Base-by-base conservation (phyloP, 805 yeast species). In the Blastobotrys robertii region DNA sequence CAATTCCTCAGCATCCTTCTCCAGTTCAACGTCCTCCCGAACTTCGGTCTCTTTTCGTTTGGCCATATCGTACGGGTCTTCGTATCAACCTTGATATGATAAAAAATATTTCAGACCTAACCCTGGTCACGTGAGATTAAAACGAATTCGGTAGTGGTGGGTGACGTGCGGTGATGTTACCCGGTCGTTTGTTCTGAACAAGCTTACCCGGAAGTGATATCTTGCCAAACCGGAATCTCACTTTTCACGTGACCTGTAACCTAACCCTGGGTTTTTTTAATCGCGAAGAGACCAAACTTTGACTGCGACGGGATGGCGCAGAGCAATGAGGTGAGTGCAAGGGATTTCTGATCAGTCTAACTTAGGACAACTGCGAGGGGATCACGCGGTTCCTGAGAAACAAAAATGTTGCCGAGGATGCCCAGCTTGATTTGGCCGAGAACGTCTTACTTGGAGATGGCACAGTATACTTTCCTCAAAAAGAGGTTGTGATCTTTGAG, bases 1-100 rank as follows among this genome's bases (percentile, higher is more conserved):
- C 35, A 79, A 53, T 62, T 92, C 98, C 59, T 86, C 96, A 41
- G 75, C 81, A 59, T 84, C 94, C 52, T 92, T 90, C 29, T 81
- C 82, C 10, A 40, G 8, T 28, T 19, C 36, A 11, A 30, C 35
- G 13, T 29, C 25, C 31, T 36, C 38, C n/a, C 15, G n/a, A 8
- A 12, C 35, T 12, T 43, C 25, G 5, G 37, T 22, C 34, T 22
- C 37, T 38, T 19, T 41, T 15, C 34, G 13, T 41, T 34, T 35
- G n/a, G 25, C 34, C 31, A 30, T 34, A 10, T 12, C 25, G 25
- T 6, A 19, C 25, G 25, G 6, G 6, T 19, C 25, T 19, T 19
- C 6, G 30, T 32, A 9, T 19, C 37, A 12, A 12, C 3, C n/a
- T 14, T 30, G 30, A 39, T 25, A n/a, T 13, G 29, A 38, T 25